A percentile compares a stretch with the other conserved stretches of the same genome.
Evolutionary conservation across 257 asterid species (phyloP).

Genomic region (Rauvolfia tetraphylla): DNA sequence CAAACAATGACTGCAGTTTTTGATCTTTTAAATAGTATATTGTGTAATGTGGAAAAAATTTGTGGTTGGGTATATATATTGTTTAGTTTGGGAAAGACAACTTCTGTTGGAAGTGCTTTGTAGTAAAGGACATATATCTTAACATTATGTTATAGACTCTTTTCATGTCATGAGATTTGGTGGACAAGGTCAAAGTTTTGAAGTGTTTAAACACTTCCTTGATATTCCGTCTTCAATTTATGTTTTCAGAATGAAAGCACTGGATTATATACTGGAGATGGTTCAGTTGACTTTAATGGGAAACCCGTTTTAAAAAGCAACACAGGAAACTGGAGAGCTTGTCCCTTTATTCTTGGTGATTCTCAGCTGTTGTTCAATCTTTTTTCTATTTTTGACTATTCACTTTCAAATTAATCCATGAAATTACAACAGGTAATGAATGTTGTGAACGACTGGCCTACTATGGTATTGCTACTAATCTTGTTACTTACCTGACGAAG

Average conservation of each 20-base stretch:
- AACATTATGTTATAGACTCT: neutral
- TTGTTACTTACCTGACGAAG: slow-evolving; percentile 82
- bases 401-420: slow-evolving; percentile 19
- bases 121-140: neutral
- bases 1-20: neutral
- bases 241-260: slow-evolving; percentile 43
- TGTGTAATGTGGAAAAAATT: neutral
- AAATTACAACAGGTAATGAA: slow-evolving; percentile 71
- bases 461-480: slow-evolving; percentile 91
- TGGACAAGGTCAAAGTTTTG: neutral
- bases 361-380: neutral
- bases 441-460: slow-evolving; percentile 97
- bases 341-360: slow-evolving; percentile 89
- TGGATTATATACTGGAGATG: slow-evolving; percentile 72
- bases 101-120: neutral
- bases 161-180: neutral
- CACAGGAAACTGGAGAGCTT: slow-evolving; percentile 98
- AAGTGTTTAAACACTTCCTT: neutral
- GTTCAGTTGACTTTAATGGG: slow-evolving; percentile 93
- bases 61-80: too few species aligned
- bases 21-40: neutral
- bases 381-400: slow-evolving; percentile 7
- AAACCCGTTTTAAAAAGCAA: slow-evolving; percentile 77
- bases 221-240: neutral
- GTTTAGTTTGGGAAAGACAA: neutral